Evolutionary conservation across 441 rosid genomes (phyloP).

Genomic region (Jatropha multifida): DNA sequence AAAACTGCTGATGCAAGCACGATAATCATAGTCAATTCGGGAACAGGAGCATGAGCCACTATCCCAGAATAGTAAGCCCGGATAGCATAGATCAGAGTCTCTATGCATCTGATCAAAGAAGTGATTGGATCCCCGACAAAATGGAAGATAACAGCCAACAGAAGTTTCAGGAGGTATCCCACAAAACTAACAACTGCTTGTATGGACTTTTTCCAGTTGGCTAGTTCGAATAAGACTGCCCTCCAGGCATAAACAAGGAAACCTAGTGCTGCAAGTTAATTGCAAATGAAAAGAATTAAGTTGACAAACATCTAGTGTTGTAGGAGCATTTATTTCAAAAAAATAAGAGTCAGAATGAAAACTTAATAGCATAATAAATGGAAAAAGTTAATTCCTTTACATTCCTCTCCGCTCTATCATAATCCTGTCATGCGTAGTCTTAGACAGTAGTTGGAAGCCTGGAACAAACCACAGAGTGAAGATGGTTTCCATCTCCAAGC

Average conservation of each 20-base stretch:
- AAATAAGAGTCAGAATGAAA: neutral
- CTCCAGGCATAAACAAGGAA: slow-evolving; percentile 86
- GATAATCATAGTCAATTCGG: slow-evolving; percentile 58
- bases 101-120: slow-evolving; percentile 47
- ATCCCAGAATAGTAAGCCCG: slow-evolving; percentile 68
- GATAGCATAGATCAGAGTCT: slow-evolving; percentile 49
- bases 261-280: slow-evolving; percentile 51
- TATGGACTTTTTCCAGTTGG: slow-evolving; percentile 62
- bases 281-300: slow-evolving; percentile 14
- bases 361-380: neutral
- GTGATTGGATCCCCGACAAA: slow-evolving; percentile 80
- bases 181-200: slow-evolving; percentile 41
- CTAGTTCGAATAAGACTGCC: slow-evolving; percentile 71
- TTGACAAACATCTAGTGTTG: slow-evolving; percentile 1
- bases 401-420: neutral
- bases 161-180: slow-evolving; percentile 58
- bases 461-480: neutral
- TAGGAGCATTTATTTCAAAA: neutral
- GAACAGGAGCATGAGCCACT: slow-evolving; percentile 61
- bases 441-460: too few species aligned
- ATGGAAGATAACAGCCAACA: slow-evolving; percentile 59
- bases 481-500: slow-evolving; percentile 6
- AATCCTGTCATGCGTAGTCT: neutral
- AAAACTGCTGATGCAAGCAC: slow-evolving; percentile 65
- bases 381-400: slow-evolving; percentile 3